Percentiles rank a stretch among this genome's conserved stretches.
Evolutionary conservation across 352 stramenopile species (phyloP).

Genomic region (Phytophthora meadii): DNA sequence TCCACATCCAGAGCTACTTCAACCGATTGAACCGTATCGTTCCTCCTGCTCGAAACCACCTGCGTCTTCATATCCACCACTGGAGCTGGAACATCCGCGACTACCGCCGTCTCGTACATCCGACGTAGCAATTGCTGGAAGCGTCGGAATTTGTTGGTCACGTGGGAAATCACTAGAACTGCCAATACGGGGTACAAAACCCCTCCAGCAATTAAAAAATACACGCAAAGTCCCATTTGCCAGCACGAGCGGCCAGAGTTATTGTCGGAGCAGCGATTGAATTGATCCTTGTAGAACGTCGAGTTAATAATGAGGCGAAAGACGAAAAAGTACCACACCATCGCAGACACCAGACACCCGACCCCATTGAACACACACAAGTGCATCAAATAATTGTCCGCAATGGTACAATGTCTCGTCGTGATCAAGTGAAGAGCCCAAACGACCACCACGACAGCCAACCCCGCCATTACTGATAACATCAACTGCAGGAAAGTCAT

Average conservation of each 20-base stretch:
- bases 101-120: slow-evolving; percentile 60
- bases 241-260: slow-evolving; percentile 64
- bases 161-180: slow-evolving; percentile 65
- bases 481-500: slow-evolving; percentile 63
- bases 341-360: slow-evolving; percentile 46
- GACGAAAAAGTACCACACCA: slow-evolving; percentile 77
- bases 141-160: slow-evolving; percentile 66
- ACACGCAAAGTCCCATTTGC: slow-evolving; percentile 71
- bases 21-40: slow-evolving; percentile 32
- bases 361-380: slow-evolving; percentile 72
- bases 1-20: slow-evolving; percentile 53
- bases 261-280: slow-evolving; percentile 73
- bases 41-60: slow-evolving; percentile 27
- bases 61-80: slow-evolving; percentile 52
- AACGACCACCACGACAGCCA: slow-evolving; percentile 51
- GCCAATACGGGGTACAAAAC: slow-evolving; percentile 69
- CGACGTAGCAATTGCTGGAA: slow-evolving; percentile 56
- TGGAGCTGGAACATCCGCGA: slow-evolving; percentile 51
- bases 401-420: slow-evolving; percentile 62
- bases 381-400: slow-evolving; percentile 77
- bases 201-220: slow-evolving; percentile 56
- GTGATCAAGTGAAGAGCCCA: slow-evolving; percentile 63
- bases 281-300: slow-evolving; percentile 86
- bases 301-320: slow-evolving; percentile 68
- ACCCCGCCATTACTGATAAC: slow-evolving; percentile 60